These are phyloP conservation scores for Hypomyces rosellus DNA, from an alignment of 2,329 filamentous ascomycete genomes.

Conservation along the genomic window DNA sequence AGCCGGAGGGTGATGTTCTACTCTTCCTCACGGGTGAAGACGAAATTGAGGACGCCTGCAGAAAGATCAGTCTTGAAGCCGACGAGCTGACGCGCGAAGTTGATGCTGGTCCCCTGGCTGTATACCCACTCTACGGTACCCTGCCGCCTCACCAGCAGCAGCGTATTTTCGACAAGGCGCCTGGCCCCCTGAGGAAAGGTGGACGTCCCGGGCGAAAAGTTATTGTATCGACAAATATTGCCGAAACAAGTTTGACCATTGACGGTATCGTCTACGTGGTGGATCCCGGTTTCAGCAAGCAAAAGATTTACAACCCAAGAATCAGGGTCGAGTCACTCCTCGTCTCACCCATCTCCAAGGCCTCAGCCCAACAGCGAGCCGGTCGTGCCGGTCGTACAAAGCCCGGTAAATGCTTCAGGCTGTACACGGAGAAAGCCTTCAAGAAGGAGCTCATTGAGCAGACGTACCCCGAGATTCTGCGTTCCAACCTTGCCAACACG, in stretches of 20 bases:
- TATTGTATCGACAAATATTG: conserved; percentile 95
- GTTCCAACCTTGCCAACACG: conserved; percentile 90
- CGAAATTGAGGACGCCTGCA: conserved; percentile 93
- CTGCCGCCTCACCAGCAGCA: conserved; percentile 91
- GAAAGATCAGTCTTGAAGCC: conserved; percentile 83
- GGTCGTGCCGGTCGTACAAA: conserved; percentile 99
- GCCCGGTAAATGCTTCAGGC: conserved; percentile 94
- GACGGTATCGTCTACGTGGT: conserved; percentile 99
- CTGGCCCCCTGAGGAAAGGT: conserved; percentile 62
- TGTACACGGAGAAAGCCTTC: conserved; percentile 93
- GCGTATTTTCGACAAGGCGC: conserved; percentile 87
- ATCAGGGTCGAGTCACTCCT: conserved; percentile 93
- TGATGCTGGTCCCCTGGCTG: conserved; percentile 79
- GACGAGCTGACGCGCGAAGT: conserved; percentile 90
- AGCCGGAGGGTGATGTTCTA: conserved; percentile 86
- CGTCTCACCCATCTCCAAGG: conserved; percentile 97
- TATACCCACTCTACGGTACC: conserved; percentile 92
- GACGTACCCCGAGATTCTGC: conserved; percentile 91
- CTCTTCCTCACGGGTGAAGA: conserved; percentile 97
- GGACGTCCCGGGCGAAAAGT: conserved; percentile 87
- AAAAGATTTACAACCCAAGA: conserved; percentile 97
- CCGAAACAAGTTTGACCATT: conserved; percentile 94
- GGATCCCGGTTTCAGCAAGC: conserved; percentile 98
- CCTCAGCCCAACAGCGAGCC: conserved; percentile 91
- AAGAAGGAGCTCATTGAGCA: conserved; percentile 98